A percentile compares a stretch with the other conserved stretches of the same genome.
Conservation (phyloP, 768 basidiomycete species). For the Naganishia antarctica region DNA sequence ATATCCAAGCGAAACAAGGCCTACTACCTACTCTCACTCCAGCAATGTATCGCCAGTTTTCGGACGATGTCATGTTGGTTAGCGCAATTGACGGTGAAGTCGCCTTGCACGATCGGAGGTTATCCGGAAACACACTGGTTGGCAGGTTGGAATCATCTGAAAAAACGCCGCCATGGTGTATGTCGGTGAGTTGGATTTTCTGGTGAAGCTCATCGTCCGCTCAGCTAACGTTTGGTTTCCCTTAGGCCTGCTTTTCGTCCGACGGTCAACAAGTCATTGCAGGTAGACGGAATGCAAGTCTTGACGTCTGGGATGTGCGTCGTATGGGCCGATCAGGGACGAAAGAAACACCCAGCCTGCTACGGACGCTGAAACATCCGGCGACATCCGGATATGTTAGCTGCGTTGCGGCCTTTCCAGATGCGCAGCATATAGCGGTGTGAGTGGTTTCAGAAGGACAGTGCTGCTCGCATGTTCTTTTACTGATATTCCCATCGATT, state of each 20-base stretch:
- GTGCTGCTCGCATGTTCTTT: too few relatives aligned
- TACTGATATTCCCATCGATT: not conserved
- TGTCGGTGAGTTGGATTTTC: slow-evolving; percentile 62
- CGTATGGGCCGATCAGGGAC: slow-evolving; percentile 63
- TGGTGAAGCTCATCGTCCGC: not conserved
- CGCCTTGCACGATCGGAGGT: slow-evolving; percentile 82
- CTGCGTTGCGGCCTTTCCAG: slow-evolving; percentile 84
- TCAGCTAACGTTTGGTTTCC: not conserved
- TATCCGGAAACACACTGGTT: slow-evolving; percentile 56
- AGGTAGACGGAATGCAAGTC: slow-evolving; percentile 71
- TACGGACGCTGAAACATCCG: slow-evolving; percentile 81
- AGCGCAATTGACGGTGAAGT: slow-evolving; percentile 88
- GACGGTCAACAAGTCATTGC: slow-evolving; percentile 84
- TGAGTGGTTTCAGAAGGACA: slow-evolving; percentile 49
- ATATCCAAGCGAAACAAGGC: slow-evolving; percentile 7
- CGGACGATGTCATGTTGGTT: slow-evolving; percentile 78
- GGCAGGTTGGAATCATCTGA: slow-evolving; percentile 84
- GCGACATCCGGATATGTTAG: slow-evolving; percentile 84
- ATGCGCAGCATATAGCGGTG: slow-evolving; percentile 87
- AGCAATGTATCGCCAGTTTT: slow-evolving; percentile 60
- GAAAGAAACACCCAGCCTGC: slow-evolving; percentile 63
- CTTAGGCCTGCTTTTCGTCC: slow-evolving; percentile 87
- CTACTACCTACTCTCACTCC: slow-evolving; percentile 63
- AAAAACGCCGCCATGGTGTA: slow-evolving; percentile 91
- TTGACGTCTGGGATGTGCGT: slow-evolving; percentile 95